A percentile compares a stretch with the other conserved stretches of the same genome.
Evolutionary conservation across 108 stramenopile genomes (phyloP).

Genomic region (Conticribra guillardii): DNA sequence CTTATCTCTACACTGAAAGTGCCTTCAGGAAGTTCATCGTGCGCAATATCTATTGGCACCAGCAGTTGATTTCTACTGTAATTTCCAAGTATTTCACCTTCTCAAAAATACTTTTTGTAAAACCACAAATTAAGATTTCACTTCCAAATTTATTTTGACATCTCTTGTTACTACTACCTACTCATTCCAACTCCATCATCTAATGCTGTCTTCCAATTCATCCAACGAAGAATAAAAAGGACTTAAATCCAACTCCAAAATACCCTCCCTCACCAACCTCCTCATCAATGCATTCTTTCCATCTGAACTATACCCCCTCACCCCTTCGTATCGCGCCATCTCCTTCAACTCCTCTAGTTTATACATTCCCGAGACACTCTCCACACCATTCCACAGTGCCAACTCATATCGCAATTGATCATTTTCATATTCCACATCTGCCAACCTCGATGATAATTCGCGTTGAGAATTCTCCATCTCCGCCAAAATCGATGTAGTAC

Average conservation of each 20-base stretch:
- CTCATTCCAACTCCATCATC: no score
- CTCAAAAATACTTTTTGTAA: no score
- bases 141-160: no score
- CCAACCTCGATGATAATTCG: slow-evolving; percentile 17
- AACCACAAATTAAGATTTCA: no score
- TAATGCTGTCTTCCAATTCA: no score
- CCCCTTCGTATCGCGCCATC: slow-evolving; percentile 25
- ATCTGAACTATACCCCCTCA: slow-evolving; percentile 42
- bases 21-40: no score
- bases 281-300: slow-evolving; percentile 47
- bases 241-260: slow-evolving; percentile 30
- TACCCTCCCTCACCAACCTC: slow-evolving; percentile 41
- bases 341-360: slow-evolving; percentile 51
- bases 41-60: no score
- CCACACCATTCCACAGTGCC: slow-evolving; percentile 37
- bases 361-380: slow-evolving; percentile 25
- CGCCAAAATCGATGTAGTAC: slow-evolving; percentile 23
- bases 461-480: slow-evolving; percentile 21
- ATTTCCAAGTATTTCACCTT: no score
- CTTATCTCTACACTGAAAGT: no score
- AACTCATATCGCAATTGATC: slow-evolving; percentile 27
- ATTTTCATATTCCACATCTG: slow-evolving; percentile 38
- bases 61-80: no score
- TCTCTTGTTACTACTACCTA: no score
- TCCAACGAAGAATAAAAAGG: no score